Base-by-base conservation (phyloP, 257 asterid genomes). In the Petrea volubilis region DNA sequence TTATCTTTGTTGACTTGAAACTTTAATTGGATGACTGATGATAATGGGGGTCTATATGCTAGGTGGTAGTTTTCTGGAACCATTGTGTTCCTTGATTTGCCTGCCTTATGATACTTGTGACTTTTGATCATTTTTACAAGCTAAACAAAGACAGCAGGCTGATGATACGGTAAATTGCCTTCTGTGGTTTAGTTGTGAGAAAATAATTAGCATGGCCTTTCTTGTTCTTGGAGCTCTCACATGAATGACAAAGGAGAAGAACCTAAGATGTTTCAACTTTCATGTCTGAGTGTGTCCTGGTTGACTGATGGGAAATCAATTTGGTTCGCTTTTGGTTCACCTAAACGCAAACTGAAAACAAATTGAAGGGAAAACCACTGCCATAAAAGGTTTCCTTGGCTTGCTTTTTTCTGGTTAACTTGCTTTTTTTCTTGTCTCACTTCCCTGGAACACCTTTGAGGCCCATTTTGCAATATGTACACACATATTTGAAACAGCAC, bases 1-100 rank as follows among this genome's bases (percentile, higher is more conserved):
- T 38, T 49, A 52, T 67, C 71, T 44, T 64, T 60, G 34, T 74
- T 40, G 57, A 3, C 62, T 34, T 65, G 29, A 66, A 13, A 23
- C 57, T 59, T 29, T 46, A 70, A 40, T 44, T 31, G 31, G 20
- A 50, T 38, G 49, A 27, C 46, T 6, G 7, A 36, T 24, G n/a
- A 60, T 57, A 49, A 29, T 51, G 15, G 10, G 43, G 28, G 33
- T 60, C 7, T 65, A 20, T 29, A 17, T 27, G 28, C 24, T 24
- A 20, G 20, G 10, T 53, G 14, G 27, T 57, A n/a, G 24, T 50
- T 63, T 73, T 47, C 33, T 38, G 44, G 64, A 57, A 57, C 50
- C 34, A 23, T 17, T 44, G 43, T 20, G 20, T 69, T 43, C 28
- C 33, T 36, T 47, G 17, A 10, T 36, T 25, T 20, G 14, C 21